A percentile compares a stretch with the other conserved stretches of the same genome.
Evolutionary conservation across 768 basidiomycete species (phyloP).

Genomic region (Termitomyces sp.): DNA sequence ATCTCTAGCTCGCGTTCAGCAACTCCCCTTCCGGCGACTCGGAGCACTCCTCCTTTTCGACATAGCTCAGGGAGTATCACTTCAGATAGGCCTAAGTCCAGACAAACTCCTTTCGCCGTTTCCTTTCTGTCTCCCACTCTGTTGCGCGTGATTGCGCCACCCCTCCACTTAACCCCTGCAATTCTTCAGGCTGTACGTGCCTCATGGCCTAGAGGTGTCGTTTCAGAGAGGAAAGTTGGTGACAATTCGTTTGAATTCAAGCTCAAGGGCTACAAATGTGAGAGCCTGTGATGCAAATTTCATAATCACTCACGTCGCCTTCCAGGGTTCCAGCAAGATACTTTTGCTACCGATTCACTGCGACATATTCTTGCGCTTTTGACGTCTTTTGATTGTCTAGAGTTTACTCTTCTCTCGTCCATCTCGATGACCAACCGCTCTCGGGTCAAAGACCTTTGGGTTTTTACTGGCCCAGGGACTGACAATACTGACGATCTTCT

Average conservation of each 20-base stretch:
- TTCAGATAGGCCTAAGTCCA: conserved; percentile 29
- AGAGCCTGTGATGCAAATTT: conserved; percentile 16
- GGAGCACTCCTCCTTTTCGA: conserved; percentile 28
- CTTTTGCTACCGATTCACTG: conserved; percentile 69
- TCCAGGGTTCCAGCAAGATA: conserved; percentile 73
- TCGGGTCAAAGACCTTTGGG: conserved; percentile 72
- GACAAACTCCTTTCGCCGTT: conserved; percentile 57
- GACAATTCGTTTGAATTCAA: conserved; percentile 75
- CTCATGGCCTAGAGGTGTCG: conserved; percentile 77
- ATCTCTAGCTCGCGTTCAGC: conserved; percentile 20
- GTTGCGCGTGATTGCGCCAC: conserved; percentile 74
- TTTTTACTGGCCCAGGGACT: conserved; percentile 56
- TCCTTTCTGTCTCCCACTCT: conserved; percentile 65
- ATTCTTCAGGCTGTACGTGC: conserved; percentile 74
- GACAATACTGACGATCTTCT: conserved; percentile 23
- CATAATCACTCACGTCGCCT: not conserved
- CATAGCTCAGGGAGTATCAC: conserved; percentile 31
- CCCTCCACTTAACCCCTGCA: conserved; percentile 70
- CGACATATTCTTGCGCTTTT: conserved; percentile 66
- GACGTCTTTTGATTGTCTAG: conserved; percentile 59
- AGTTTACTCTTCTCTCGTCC: conserved; percentile 64
- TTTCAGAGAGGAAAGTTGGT: conserved; percentile 71
- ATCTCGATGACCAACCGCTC: conserved; percentile 69
- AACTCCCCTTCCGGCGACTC: conserved; percentile 27
- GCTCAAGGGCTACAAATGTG: conserved; percentile 77